phyloP scores from a whole-genome alignment of 768 basidiomycete genomes.

The Mycena amicta region DNA sequence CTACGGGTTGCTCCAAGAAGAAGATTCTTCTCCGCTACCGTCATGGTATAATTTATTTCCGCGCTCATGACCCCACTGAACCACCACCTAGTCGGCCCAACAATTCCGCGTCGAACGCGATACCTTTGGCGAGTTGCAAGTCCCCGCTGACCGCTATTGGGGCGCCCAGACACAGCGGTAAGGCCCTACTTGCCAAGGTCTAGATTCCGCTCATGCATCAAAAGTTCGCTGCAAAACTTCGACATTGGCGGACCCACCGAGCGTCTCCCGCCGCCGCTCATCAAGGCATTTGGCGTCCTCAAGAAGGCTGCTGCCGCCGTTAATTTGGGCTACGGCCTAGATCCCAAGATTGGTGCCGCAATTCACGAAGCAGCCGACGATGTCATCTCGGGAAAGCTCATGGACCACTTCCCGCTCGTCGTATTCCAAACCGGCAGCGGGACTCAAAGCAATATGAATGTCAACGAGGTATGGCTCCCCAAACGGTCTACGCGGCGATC shows the following conservation, averaged over 20 bases:
- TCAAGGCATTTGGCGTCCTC: slow-evolving; percentile 96
- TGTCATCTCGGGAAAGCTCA: slow-evolving; percentile 91
- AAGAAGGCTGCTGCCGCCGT: slow-evolving; percentile 96
- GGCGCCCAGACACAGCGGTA: slow-evolving; percentile 97
- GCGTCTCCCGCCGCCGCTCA: slow-evolving; percentile 90
- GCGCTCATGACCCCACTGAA: neutral
- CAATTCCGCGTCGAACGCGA: slow-evolving; percentile 83
- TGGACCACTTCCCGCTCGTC: slow-evolving; percentile 96
- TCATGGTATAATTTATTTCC: slow-evolving; percentile 28
- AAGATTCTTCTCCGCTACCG: slow-evolving; percentile 25
- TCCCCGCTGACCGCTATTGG: slow-evolving; percentile 90
- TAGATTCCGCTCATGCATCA: slow-evolving; percentile 1
- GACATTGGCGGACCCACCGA: slow-evolving; percentile 97
- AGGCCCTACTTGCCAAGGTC: slow-evolving; percentile 11
- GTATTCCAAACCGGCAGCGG: slow-evolving; percentile 99
- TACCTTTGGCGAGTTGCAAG: slow-evolving; percentile 94
- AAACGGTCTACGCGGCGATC: neutral
- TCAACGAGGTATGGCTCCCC: slow-evolving; percentile 72
- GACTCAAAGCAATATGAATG: slow-evolving; percentile 99
- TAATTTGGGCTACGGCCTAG: slow-evolving; percentile 88
- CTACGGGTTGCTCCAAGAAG: neutral
- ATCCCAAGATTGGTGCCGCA: slow-evolving; percentile 82
- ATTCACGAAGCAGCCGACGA: slow-evolving; percentile 96
- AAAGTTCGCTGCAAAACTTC: slow-evolving; percentile 92
- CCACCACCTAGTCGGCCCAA: slow-evolving; percentile 38